Evolutionary conservation across 257 asterid genomes (phyloP).

Genomic region (Jacaranda mimosifolia): DNA sequence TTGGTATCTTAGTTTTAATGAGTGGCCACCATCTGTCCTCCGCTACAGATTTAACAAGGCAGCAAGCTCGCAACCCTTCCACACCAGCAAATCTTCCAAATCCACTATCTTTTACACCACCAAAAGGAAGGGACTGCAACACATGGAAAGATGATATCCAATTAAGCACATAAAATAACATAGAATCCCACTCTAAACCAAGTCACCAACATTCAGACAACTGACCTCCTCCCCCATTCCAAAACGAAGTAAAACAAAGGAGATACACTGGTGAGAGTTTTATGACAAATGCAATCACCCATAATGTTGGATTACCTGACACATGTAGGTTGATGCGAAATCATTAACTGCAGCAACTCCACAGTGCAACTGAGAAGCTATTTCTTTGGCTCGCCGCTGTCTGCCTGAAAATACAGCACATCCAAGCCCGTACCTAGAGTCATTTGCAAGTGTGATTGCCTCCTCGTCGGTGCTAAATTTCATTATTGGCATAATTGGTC

Average conservation of each 20-base stretch:
- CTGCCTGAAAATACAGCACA: conserved; percentile 99
- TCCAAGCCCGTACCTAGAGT: conserved; percentile 95
- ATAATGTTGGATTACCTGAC: conserved; percentile 70
- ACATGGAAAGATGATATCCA: conserved; percentile 23
- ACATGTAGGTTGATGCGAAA: conserved; percentile 93
- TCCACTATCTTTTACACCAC: conserved; percentile 97
- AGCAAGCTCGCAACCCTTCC: conserved; percentile 97
- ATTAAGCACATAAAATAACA: conserved; percentile 16
- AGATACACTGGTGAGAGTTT: background rate
- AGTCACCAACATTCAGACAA: background rate
- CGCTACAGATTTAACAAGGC: conserved; percentile 89
- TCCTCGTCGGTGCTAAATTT: conserved; percentile 91
- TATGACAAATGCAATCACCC: background rate
- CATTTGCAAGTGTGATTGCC: conserved; percentile 86
- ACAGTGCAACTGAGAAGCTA: conserved; percentile 86
- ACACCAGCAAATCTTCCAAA: conserved; percentile 97
- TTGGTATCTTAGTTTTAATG: conserved; percentile 90
- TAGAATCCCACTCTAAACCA: background rate
- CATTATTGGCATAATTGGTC: conserved; percentile 98
- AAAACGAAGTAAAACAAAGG: background rate
- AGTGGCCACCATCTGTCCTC: conserved; percentile 99
- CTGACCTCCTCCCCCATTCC: background rate
- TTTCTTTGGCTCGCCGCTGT: conserved; percentile 79
- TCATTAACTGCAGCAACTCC: conserved; percentile 94
- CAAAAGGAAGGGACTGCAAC: conserved; percentile 93